A percentile compares a stretch with the other conserved stretches of the same genome.
Conservation (phyloP, 345 rosid genomes). For the Physaria fendleri region DNA sequence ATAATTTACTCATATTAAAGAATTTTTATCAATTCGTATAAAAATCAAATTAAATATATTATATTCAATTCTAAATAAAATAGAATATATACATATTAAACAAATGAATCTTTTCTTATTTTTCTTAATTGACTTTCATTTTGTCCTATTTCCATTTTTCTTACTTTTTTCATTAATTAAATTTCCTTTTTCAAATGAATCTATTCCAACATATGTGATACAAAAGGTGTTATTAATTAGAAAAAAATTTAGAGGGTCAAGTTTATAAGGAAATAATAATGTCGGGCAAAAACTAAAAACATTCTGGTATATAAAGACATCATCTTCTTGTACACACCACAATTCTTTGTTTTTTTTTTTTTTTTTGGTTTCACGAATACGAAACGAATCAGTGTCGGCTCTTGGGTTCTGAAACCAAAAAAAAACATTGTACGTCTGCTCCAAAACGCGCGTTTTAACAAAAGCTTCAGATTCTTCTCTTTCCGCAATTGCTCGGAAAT, state of each 20-base stretch:
- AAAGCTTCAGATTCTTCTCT: background rate
- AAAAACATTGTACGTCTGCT: constrained; percentile 1
- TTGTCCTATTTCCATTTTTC: no score
- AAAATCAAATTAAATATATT: no score
- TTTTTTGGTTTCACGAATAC: constrained; percentile 1
- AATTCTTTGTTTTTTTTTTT: background rate
- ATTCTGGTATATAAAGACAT: constrained; percentile 18
- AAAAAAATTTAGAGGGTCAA: background rate
- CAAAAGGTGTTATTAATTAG: background rate
- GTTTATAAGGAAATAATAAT: background rate
- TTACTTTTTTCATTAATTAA: no score
- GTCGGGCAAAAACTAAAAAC: background rate
- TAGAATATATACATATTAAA: no score
- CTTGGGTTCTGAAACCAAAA: constrained; percentile 33
- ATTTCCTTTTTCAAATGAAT: no score
- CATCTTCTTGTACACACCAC: constrained; percentile 25
- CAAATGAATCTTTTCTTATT: no score
- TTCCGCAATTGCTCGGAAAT: constrained; percentile 6
- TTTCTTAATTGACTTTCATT: no score
- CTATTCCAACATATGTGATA: no score
- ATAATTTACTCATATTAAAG: no score
- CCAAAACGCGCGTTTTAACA: constrained; percentile 22
- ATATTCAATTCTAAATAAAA: no score
- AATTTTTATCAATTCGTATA: no score
- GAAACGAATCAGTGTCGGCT: constrained; percentile 51